A percentile compares a stretch with the other conserved stretches of the same genome.
Evolutionary conservation across 192 early-diverging fungal genomes (phyloP).

Genomic region (Podila minutissima): DNA sequence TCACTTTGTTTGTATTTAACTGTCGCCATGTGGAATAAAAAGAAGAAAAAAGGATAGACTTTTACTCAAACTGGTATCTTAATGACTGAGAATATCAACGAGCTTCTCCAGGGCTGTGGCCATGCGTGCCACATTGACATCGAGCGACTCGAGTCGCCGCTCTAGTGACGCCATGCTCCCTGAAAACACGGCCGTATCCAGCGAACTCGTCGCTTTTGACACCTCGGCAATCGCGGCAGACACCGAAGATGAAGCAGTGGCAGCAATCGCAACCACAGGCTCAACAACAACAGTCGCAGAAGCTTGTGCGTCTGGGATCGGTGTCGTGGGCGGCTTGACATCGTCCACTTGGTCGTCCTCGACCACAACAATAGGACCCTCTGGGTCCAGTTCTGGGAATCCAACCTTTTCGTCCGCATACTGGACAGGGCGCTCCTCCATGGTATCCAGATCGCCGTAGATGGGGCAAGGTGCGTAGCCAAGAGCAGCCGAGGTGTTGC

Average conservation of each 20-base stretch:
- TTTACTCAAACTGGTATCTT: background rate
- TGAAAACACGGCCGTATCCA: constrained; percentile 35
- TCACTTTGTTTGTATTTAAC: background rate
- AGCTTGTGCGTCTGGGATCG: background rate
- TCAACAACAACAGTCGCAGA: constrained; percentile 1
- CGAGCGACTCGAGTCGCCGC: constrained; percentile 47
- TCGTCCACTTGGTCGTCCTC: constrained; percentile 48
- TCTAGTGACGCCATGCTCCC: constrained; percentile 37
- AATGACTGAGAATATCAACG: constrained; percentile 38
- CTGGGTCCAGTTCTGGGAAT: constrained; percentile 31
- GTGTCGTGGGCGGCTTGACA: constrained; percentile 6
- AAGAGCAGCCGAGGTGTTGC: constrained; percentile 28
- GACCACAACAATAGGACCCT: constrained; percentile 1
- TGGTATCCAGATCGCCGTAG: constrained; percentile 27
- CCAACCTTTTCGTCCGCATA: constrained; percentile 45
- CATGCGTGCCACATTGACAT: constrained; percentile 51
- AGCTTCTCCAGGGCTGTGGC: constrained; percentile 51
- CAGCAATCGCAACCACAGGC: constrained; percentile 26
- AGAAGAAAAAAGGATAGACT: background rate
- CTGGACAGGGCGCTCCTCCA: constrained; percentile 35
- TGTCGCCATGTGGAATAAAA: background rate
- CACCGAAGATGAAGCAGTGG: constrained; percentile 19
- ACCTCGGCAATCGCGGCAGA: constrained; percentile 24
- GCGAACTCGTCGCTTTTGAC: constrained; percentile 22
- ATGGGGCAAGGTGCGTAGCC: constrained; percentile 55